Base-by-base conservation (phyloP, 768 basidiomycete genomes). In the Leucosporidium scottii region DNA sequence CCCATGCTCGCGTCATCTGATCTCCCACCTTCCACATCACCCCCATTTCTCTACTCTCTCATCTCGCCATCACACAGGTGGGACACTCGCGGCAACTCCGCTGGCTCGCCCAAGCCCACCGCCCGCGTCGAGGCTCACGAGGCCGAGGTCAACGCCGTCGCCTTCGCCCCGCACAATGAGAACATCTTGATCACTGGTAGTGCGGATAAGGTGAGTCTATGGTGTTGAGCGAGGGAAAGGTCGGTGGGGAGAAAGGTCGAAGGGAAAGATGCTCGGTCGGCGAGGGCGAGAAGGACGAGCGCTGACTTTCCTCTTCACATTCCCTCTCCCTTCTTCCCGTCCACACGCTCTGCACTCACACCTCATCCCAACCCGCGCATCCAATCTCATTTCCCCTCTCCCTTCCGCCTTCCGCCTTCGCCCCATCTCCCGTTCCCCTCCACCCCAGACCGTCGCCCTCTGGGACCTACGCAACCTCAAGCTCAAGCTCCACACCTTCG, bases 171-270 rank as follows among this genome's bases (percentile, higher is more conserved):
- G 12, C 86, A 86, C 28, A 82, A 81, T 54, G 86, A 89, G 59
- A 84, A 87, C 74, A 83, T 97, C 15, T 78, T 97, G 7, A 80
- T 98, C 18, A 98, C 94, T 0, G 94, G 91, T 7, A 93, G 92
- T 61, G 87, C 90, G 21, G 96, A 99, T 81, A 91, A 94, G 82
- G 93, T 93, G 72, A 51, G 80, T 76, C 68, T n/a, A 31, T 36
- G 5, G 34, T 36, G 34, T 5, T 12, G 34, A n/a, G n/a, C 25
- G 28, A 34, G n/a, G n/a, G n/a, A n/a, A n/a, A n/a, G n/a, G n/a
- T n/a, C n/a, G n/a, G n/a, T n/a, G n/a, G n/a, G n/a, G n/a, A n/a
- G n/a, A n/a, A n/a, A n/a, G n/a, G n/a, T n/a, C n/a, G n/a, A n/a
- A n/a, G n/a, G n/a, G n/a, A n/a, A n/a, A n/a, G n/a, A n/a, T n/a